phyloP scores from a whole-genome alignment of 371 early-diverging fungal genomes.

The Apophysomyces elegans region DNA sequence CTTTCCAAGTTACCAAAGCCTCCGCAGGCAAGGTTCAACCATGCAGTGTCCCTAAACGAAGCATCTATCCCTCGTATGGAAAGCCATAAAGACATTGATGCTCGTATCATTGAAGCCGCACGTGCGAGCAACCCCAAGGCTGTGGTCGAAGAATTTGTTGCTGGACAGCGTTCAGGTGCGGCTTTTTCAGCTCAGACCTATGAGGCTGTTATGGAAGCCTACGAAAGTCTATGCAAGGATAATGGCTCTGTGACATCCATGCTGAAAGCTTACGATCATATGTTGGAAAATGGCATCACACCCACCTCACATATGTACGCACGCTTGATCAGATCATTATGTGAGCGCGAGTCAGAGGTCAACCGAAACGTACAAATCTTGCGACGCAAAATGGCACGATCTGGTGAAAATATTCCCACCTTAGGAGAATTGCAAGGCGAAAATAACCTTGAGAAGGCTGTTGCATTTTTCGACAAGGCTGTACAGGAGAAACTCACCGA shows the following conservation, averaged over 20 bases:
- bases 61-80: slow-evolving; percentile 10
- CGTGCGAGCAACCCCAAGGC: slow-evolving; percentile 24
- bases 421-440: slow-evolving; percentile 33
- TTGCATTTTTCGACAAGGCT: slow-evolving; percentile 49
- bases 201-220: slow-evolving; percentile 53
- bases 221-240: slow-evolving; percentile 34
- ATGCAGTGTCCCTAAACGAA: slow-evolving; percentile 5
- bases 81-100: slow-evolving; percentile 32
- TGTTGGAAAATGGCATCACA: slow-evolving; percentile 41
- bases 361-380: slow-evolving; percentile 35
- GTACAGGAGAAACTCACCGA: slow-evolving; percentile 37
- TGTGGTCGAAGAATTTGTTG: slow-evolving; percentile 39
- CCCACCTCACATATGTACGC: slow-evolving; percentile 53
- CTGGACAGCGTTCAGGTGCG: slow-evolving; percentile 28
- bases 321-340: slow-evolving; percentile 42
- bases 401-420: slow-evolving; percentile 22
- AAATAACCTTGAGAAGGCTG: slow-evolving; percentile 45
- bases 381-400: slow-evolving; percentile 33
- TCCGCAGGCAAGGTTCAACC: slow-evolving; percentile 21
- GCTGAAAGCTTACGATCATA: slow-evolving; percentile 48
- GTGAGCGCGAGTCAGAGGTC: slow-evolving; percentile 49
- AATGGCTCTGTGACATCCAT: slow-evolving; percentile 41
- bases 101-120: slow-evolving; percentile 36
- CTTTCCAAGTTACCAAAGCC: slow-evolving; percentile 15
- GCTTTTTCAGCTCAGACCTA: slow-evolving; percentile 45